These are phyloP conservation scores for Penicillium sp. DNA, from an alignment of 2,329 filamentous ascomycete genomes.

Conservation along the genomic window DNA sequence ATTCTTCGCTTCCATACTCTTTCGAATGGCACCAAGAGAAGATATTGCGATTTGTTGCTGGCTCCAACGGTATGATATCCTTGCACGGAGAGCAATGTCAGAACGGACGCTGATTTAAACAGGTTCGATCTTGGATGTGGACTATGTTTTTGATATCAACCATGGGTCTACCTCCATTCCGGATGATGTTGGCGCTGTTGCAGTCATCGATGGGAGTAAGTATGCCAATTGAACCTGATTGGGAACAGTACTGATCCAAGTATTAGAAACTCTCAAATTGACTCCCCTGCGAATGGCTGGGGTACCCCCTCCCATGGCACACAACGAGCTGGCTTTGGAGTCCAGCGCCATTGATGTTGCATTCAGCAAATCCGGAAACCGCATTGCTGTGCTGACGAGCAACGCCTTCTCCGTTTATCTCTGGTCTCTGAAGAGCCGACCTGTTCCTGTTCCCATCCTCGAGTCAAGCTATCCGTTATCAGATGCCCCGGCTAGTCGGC, in stretches of 20 bases:
- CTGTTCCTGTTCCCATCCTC: slow-evolving; percentile 36
- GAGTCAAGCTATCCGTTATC: slow-evolving; percentile 38
- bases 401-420: slow-evolving; percentile 65
- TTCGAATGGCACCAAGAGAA: slow-evolving; percentile 81
- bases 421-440: slow-evolving; percentile 57
- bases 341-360: slow-evolving; percentile 70
- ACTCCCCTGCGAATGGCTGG: slow-evolving; percentile 83
- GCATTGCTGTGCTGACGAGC: slow-evolving; percentile 70
- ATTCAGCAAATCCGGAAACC: slow-evolving; percentile 62
- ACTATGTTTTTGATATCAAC: slow-evolving; percentile 66
- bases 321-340: slow-evolving; percentile 66
- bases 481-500: slow-evolving; percentile 26
- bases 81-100: background rate
- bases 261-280: slow-evolving; percentile 63
- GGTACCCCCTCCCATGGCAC: slow-evolving; percentile 87
- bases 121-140: slow-evolving; percentile 56
- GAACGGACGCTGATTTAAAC: slow-evolving; percentile 1
- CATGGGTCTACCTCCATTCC: slow-evolving; percentile 68
- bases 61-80: slow-evolving; percentile 44
- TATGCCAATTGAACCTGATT: slow-evolving; percentile 4
- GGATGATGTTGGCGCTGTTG: slow-evolving; percentile 73
- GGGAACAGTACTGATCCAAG: slow-evolving; percentile 19
- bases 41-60: slow-evolving; percentile 63
- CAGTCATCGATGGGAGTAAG: slow-evolving; percentile 76
- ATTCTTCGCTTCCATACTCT: slow-evolving; percentile 22